Evolutionary conservation across 441 rosid species (phyloP), one percentile per base, ranked within the genome.

Genomic region (Adansonia rubrostipa): DNA sequence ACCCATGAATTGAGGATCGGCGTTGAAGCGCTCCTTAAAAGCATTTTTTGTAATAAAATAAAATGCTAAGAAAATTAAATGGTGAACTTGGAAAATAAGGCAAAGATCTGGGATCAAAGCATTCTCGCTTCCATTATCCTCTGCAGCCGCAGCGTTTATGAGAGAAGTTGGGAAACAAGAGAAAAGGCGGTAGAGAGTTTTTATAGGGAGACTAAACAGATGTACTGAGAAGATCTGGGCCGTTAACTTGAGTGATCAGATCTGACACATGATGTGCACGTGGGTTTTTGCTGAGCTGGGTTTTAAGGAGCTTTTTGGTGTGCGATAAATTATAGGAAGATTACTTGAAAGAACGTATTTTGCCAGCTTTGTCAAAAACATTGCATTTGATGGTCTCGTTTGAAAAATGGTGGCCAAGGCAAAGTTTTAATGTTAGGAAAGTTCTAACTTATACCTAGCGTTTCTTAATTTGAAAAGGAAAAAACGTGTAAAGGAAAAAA

Each of bases 1-100:
- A 79, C 60, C 90, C 90, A 84, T 7, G 98, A 85, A 22, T 86
- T 87, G 13, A 91, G 86, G 33, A 91, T 0, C 15, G 97, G 96
- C 36, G 93, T 89, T 28, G 98, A 94, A 10, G 97, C 81, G 72
- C 95, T 91, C 15, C 96, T 81, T 11, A 94, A 68, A 62, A 94
- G 91, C 98, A 94, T 62, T 62, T 91, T 17, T 65, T 71, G 61
- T 17, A 36, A 19, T 13, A 17, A 42, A 20, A 8, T 20, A 10
- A 11, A 6, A 6, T 0, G 13, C 1, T 2, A 33, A 0, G 5
- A 71, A 36, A 51, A 45, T 24, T 22, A 22, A 20, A 50, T 33
- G 44, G 2, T 2, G 11, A 19, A 24, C 28, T 24, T 24, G 28
- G 42, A 0, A 22, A 24, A 24, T 28, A 62, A 24, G 44, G 4